Base-by-base conservation (phyloP, 192 early-diverging fungal genomes). In the Funneliformis mosseae region DNA sequence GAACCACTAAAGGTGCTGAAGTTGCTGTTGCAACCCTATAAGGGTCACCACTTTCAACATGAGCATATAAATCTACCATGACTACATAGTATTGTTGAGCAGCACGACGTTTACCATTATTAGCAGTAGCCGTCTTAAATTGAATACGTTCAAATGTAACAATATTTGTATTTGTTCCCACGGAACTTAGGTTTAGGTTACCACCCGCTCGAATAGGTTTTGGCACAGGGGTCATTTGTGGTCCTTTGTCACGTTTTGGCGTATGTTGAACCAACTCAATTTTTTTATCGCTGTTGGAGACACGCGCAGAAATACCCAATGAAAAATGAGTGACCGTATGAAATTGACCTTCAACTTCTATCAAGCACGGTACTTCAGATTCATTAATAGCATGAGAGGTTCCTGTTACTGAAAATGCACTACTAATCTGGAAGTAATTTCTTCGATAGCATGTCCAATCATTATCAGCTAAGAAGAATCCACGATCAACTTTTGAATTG, bases 91-190 rank as follows among this genome's bases (percentile, higher is more conserved):
- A 97, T 82, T 99, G 97, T 84, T 99, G 97, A 14, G 96, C 95
- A 21, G 94, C 95, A 38, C 95, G 88, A 55, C 97, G 91, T 84
- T 96, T 96, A 68, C 95, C 95, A 79, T 97, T 98, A 85, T 98
- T 99, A 25, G 95, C 95, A 0, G 97, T 99, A 42, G 97, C 97
- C 0, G 94, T 93, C 81, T 98, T 98, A 92, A 99, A 99, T 87
- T 99, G 97, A 50, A 99, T 88, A 43, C 97, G 90, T 77, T 99
- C 96, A 83, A 96, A 99, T 61, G 94, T 94, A 8, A 92, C 91
- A 0, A 90, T 86, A 42, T 87, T 85, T 48, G 86, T 63, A 43
- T 88, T 88, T 38, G 82, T 33, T 7, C 78, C 79, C n/a, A 81
- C 43, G 16, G 83, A 83, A 28, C 78, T 73, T 38, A 81, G 60